Base-by-base conservation (phyloP, 352 stramenopile genomes). In the Pythium volutum region DNA sequence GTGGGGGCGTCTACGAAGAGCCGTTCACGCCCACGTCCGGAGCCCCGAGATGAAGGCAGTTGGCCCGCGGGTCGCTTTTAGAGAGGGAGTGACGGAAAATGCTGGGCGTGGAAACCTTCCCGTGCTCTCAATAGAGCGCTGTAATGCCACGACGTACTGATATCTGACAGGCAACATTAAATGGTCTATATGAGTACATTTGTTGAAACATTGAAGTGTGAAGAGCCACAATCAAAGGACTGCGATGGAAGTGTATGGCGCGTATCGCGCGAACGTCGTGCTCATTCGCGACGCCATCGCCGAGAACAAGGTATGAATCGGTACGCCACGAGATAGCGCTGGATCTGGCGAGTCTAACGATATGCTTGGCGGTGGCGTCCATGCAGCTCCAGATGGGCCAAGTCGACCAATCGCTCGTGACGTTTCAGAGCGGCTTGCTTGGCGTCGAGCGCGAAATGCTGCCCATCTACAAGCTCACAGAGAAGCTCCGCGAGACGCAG, bases 401-500 rank as follows among this genome's bases (percentile, higher is more conserved):
- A 26, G 81, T 91, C 54, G 62, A 82, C 42, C 64, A 75, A 45
- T 80, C 79, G 59, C 70, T 93, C 16, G 51, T 65, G 49, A 70
- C 66, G 11, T 85, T 93, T 55, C 83, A 93, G 68, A 66, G 62
- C 10, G 81, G 81, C 1, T 66, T 93, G 14, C 47, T 88, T 18
- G 76, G 80, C 41, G 82, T 93, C 36, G 84, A 93, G 75, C 67
- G 71, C 25, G 78, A 93, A 69, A 93, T 91, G 84, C 68, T 89
- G 57, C 81, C 84, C 25, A 84, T 93, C 60, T 93, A 93, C 71
- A 88, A 86, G 50, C 80, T 93, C 66, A 93, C 84, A 1, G 81
- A 91, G 62, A 79, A 82, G 64, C 75, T 93, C 20, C 78, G 81
- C 58, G 79, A 79, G 60, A 91, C 81, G 18, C 84, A 94, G 60